Base-by-base conservation (phyloP, 345 rosid species). In the Heritiera fomes region DNA sequence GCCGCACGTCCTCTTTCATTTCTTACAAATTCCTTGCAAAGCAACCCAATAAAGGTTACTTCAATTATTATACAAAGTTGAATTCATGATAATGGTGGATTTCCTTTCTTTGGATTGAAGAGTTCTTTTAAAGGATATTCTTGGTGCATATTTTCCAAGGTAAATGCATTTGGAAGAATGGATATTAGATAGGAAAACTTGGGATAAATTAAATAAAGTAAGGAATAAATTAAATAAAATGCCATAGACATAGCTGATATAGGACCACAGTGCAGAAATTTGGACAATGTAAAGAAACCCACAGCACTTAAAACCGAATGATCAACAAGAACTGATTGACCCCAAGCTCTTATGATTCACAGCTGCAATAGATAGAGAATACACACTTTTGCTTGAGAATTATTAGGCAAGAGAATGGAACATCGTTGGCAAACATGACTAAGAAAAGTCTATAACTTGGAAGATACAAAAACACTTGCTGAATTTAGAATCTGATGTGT, bases 241-340 rank as follows among this genome's bases (percentile, higher is more conserved):
- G 55, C 34, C 53, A 45, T 9, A 12, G 73, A 20, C 55, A 20
- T 46, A 23, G 55, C 38, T 34, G 38, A 34, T 34, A 34, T 0
- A 34, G 38, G 73, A 69, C 18, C 55, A 23, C 38, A 6, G 1
- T 46, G 73, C 1, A 69, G 53, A 68, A 45, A 68, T 2, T 46
- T 23, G 38, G 56, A 13, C 55, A 68, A 23, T 23, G 28, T 23
- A 23, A 23, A 23, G 28, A 23, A 66, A 14, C 72, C 38, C 55
- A 69, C 73, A 69, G 38, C 73, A 69, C 38, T 46, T 69, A 46
- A 69, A 46, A 20, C 53, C 49, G 18, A 45, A 45, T 45, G 4
- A 68, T 34, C 38, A 34, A 45, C 55, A 55, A 50, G 55, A 41
- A n/a, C 38, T n/a, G 72, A 20, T 67, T 43, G 72, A 43, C 72